A percentile compares a stretch with the other conserved stretches of the same genome.
phyloP scores from a whole-genome alignment of 208 protist genomes.

The Wallacemonas sp. region DNA sequence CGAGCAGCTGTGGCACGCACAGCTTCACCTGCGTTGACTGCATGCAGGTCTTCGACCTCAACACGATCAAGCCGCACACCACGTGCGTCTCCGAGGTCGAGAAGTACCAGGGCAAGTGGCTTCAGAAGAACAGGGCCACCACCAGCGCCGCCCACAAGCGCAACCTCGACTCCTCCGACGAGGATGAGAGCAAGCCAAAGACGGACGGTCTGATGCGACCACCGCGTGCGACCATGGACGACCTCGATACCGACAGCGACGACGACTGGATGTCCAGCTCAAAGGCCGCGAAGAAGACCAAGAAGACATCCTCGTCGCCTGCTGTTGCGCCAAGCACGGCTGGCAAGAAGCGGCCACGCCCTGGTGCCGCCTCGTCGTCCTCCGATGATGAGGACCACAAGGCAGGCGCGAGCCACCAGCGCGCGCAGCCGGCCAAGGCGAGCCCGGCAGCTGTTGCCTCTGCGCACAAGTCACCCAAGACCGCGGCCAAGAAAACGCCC shows the following conservation, averaged over 20 bases:
- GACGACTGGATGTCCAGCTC: conserved; percentile 53
- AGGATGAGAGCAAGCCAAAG: conserved; percentile 14
- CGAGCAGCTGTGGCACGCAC: conserved; percentile 42
- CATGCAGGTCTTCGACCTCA: conserved; percentile 78
- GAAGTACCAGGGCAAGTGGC: conserved; percentile 89
- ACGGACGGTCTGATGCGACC: conserved; percentile 13
- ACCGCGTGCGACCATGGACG: conserved; percentile 11
- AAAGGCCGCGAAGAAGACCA: conserved; percentile 7
- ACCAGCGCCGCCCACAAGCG: conserved; percentile 17
- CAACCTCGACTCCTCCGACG: conserved; percentile 19
- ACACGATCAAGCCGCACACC: conserved; percentile 79
- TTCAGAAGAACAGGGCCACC: conserved; percentile 31
- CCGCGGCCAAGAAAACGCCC: conserved; percentile 20
- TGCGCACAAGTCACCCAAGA: neutral
- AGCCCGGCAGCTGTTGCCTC: too few relatives aligned
- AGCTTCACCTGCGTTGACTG: conserved; percentile 90
- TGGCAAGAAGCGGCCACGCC: conserved; percentile 20
- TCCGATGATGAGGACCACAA: conserved; percentile 29
- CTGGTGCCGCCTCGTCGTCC: conserved; percentile 24
- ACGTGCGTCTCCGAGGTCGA: conserved; percentile 82
- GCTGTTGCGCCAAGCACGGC: neutral
- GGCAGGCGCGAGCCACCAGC: neutral
- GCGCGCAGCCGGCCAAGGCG: neutral
- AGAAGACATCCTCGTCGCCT: neutral
- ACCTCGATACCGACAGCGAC: conserved; percentile 23